These are phyloP conservation scores for Ulmus americana DNA, from an alignment of 331 rosid genomes.

Conservation along the genomic window DNA sequence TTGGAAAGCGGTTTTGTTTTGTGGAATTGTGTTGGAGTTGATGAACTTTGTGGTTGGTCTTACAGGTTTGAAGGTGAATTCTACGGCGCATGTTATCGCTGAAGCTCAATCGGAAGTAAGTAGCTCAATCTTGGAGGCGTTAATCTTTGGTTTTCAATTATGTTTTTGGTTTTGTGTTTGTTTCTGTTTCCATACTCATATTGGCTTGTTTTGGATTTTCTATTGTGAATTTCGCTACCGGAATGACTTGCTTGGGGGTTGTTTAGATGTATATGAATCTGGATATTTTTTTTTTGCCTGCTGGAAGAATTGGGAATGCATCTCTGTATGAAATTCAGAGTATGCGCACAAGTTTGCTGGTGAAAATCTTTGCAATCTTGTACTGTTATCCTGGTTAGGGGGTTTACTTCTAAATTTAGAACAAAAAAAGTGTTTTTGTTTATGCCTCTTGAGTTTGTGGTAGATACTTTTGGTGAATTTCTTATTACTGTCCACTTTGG, in stretches of 20 bases:
- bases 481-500: not conserved
- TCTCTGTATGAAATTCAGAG: not conserved
- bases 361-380: not conserved
- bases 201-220: conserved; percentile 11
- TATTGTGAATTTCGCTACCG: conserved; percentile 11
- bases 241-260: not conserved
- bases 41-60: conserved; percentile 25
- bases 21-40: conserved; percentile 6
- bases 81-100: conserved; percentile 27
- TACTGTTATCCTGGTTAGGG: not conserved
- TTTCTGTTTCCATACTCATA: not conserved
- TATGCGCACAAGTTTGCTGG: not conserved
- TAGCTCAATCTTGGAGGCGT: conserved; percentile 21
- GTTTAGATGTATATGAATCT: not conserved
- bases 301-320: not conserved
- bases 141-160: conserved; percentile 4
- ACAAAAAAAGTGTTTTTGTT: not conserved
- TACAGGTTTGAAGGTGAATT: conserved; percentile 41
- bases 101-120: conserved; percentile 57
- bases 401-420: not conserved
- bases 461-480: not conserved
- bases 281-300: not conserved
- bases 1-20: not conserved
- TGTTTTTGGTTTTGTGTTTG: not conserved
- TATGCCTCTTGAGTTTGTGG: not conserved